These are phyloP conservation scores for Cutaneotrichosporon mucoides DNA, from an alignment of 1,284 basidiomycete genomes.

Conservation along the genomic window DNA sequence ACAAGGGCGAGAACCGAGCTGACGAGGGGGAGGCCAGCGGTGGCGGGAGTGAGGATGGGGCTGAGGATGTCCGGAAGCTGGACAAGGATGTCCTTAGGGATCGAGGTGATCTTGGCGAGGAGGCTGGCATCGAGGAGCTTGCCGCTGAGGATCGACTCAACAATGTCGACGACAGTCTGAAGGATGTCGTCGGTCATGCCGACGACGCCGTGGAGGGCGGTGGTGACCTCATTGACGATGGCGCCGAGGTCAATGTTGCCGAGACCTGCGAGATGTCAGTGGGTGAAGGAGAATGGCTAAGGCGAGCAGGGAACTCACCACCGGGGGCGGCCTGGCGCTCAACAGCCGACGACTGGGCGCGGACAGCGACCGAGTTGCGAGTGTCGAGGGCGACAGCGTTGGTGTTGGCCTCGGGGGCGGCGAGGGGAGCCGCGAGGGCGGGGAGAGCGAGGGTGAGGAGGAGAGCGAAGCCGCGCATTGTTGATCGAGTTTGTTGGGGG, in stretches of 20 bases:
- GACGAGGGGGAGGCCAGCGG: background rate
- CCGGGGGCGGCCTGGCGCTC: no score
- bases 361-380: no score
- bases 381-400: background rate
- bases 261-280: no score
- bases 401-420: background rate
- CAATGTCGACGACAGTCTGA: background rate
- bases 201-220: background rate
- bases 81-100: background rate
- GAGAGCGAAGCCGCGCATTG: constrained; percentile 1
- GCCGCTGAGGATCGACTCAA: background rate
- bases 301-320: no score
- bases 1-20: background rate
- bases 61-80: background rate
- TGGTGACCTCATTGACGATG: background rate
- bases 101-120: background rate
- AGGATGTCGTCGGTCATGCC: background rate
- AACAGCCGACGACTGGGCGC: no score
- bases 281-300: no score
- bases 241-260: background rate
- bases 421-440: background rate
- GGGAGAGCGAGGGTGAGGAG: background rate
- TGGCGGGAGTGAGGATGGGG: background rate
- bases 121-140: background rate
- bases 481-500: background rate